Percentiles rank a stretch among this genome's conserved stretches.
phyloP scores from a whole-genome alignment of 1,284 basidiomycete genomes.

The Peniophora sp. region DNA sequence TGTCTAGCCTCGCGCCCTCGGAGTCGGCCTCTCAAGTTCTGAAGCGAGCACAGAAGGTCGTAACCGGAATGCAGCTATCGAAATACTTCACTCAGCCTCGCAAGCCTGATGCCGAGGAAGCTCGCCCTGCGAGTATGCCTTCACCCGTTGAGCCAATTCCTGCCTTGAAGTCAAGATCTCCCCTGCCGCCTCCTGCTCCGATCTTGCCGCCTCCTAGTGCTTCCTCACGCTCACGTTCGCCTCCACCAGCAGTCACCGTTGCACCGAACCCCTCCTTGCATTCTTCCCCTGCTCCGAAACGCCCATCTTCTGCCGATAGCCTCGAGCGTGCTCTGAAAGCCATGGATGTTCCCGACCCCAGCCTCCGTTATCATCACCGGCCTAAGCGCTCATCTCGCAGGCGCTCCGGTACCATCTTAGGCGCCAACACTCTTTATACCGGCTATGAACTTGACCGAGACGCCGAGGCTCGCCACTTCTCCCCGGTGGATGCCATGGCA shows the following conservation, averaged over 20 bases:
- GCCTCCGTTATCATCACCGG: background rate
- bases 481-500: too few relatives aligned
- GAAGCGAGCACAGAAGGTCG: constrained; percentile 5
- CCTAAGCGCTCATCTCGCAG: too few relatives aligned
- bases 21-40: constrained; percentile 42
- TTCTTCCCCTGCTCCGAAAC: background rate
- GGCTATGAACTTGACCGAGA: too few relatives aligned
- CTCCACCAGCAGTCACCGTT: background rate
- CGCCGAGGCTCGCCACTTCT: too few relatives aligned
- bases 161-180: too few relatives aligned
- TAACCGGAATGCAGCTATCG: background rate
- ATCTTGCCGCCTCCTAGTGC: too few relatives aligned
- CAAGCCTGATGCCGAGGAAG: too few relatives aligned
- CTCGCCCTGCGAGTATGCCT: too few relatives aligned
- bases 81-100: constrained; percentile 1
- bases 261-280: background rate
- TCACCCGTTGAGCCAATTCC: too few relatives aligned
- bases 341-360: constrained; percentile 3
- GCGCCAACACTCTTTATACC: too few relatives aligned
- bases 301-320: background rate
- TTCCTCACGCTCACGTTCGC: background rate
- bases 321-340: constrained; percentile 4
- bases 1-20: constrained; percentile 39
- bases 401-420: too few relatives aligned
- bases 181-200: too few relatives aligned